These are phyloP conservation scores for Scheffersomyces segobiensis DNA, from an alignment of 1,139 yeast species.

Conservation along the genomic window DNA sequence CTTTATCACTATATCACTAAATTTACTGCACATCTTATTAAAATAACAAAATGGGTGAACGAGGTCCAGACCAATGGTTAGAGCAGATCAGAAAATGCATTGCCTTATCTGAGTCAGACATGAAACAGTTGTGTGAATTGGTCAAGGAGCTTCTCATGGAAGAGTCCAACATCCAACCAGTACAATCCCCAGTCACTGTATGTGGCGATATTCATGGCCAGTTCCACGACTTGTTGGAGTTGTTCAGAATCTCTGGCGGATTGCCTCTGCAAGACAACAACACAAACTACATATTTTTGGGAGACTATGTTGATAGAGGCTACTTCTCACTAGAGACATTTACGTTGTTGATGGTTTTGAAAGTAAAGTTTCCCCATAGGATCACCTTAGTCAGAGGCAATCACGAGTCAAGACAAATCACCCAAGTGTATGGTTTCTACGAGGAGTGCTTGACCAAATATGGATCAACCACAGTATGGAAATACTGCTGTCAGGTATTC, in stretches of 20 bases:
- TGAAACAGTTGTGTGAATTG: slow-evolving; percentile 94
- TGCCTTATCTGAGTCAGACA: slow-evolving; percentile 85
- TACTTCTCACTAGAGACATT: slow-evolving; percentile 92
- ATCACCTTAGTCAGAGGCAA: slow-evolving; percentile 90
- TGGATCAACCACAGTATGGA: slow-evolving; percentile 97
- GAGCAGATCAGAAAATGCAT: slow-evolving; percentile 91
- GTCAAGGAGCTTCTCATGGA: slow-evolving; percentile 41
- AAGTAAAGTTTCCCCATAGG: slow-evolving; percentile 83
- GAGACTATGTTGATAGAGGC: slow-evolving; percentile 97
- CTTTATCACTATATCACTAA: not conserved
- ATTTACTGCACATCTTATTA: not conserved
- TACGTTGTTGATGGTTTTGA: slow-evolving; percentile 84
- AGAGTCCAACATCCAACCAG: slow-evolving; percentile 83
- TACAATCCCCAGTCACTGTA: slow-evolving; percentile 90
- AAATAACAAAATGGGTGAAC: slow-evolving; percentile 52
- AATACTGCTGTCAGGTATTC: slow-evolving; percentile 94
- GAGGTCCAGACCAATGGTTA: slow-evolving; percentile 96
- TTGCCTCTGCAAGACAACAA: slow-evolving; percentile 56
- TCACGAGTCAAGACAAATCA: slow-evolving; percentile 92
- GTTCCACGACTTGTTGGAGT: slow-evolving; percentile 89
- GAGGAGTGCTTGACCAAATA: slow-evolving; percentile 89
- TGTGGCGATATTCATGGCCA: slow-evolving; percentile 99
- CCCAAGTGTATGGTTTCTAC: slow-evolving; percentile 93
- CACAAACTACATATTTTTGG: slow-evolving; percentile 77
- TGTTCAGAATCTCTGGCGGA: slow-evolving; percentile 92